Conservation (phyloP, 2,329 filamentous ascomycete species). For the Cladophialophora carrionii region DNA sequence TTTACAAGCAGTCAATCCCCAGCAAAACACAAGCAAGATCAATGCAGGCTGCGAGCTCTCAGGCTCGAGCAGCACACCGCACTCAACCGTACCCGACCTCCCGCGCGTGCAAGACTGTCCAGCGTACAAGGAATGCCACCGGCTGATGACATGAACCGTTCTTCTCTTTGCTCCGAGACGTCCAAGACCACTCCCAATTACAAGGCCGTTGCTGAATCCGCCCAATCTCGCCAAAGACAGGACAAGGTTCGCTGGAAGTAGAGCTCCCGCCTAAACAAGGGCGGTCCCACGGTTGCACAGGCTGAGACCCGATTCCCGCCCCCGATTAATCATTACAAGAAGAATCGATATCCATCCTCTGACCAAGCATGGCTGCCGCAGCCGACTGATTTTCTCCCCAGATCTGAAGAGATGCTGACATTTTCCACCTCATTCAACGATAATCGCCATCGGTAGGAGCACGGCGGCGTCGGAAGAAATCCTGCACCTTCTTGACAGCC, state of each 20-base stretch:
- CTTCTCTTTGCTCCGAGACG: conserved; percentile 13
- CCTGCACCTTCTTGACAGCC: conserved; percentile 91
- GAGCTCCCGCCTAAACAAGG: conserved; percentile 5
- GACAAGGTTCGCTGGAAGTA: conserved; percentile 10
- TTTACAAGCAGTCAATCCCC: conserved; percentile 6
- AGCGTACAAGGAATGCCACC: conserved; percentile 13
- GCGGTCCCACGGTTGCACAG: background rate
- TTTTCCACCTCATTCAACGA: conserved; percentile 16
- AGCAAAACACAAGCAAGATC: conserved; percentile 10
- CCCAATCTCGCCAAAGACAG: conserved; percentile 5
- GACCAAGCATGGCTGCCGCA: conserved; percentile 1
- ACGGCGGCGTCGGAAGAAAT: conserved; percentile 78
- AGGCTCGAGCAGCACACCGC: conserved; percentile 4
- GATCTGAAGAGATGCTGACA: background rate
- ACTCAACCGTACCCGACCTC: conserved; percentile 3
- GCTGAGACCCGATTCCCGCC: conserved; percentile 23
- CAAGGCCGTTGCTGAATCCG: conserved; percentile 1
- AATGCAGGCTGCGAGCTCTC: background rate
- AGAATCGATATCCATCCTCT: conserved; percentile 19
- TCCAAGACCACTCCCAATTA: conserved; percentile 12
- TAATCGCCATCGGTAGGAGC: conserved; percentile 28
- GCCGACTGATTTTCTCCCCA: conserved; percentile 3
- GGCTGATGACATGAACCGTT: conserved; percentile 13
- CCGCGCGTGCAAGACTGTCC: background rate
- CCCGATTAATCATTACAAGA: conserved; percentile 34